Evolutionary conservation across 768 basidiomycete species (phyloP).

Genomic region (Boletus subparvulus): DNA sequence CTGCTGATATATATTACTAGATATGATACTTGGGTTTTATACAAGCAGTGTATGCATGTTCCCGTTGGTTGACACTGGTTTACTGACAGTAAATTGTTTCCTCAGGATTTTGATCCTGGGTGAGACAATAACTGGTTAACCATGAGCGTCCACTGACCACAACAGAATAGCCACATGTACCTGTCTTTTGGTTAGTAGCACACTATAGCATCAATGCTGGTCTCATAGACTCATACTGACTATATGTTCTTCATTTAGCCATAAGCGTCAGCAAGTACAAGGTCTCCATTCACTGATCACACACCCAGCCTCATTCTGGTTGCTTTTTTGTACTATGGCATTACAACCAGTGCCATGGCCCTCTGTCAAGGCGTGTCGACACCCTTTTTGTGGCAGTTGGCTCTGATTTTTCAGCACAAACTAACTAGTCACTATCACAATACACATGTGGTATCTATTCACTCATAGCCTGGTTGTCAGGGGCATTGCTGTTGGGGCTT

Average conservation of each 20-base stretch:
- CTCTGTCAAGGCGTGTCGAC: conserved; percentile 20
- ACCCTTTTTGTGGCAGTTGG: neutral
- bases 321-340: neutral
- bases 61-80: neutral
- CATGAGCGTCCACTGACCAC: neutral
- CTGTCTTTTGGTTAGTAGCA: neutral
- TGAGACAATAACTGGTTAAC: neutral
- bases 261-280: conserved; percentile 1
- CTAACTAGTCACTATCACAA: conserved; percentile 11
- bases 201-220: neutral
- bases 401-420: neutral
- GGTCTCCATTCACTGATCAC: neutral
- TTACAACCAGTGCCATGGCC: neutral
- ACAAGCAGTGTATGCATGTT: conserved; percentile 5
- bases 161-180: neutral
- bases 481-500: neutral
- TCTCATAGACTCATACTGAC: neutral
- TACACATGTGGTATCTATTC: conserved; percentile 25
- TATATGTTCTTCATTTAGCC: neutral
- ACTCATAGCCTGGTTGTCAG: neutral
- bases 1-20: neutral
- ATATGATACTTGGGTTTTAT: conserved; percentile 11
- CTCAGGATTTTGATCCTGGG: conserved; percentile 6
- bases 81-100: neutral
- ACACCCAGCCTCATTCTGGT: neutral